Evolutionary conservation across 306 rosid genomes (phyloP), one percentile per base, ranked within the genome.

Genomic region (Prunus kanzakura): DNA sequence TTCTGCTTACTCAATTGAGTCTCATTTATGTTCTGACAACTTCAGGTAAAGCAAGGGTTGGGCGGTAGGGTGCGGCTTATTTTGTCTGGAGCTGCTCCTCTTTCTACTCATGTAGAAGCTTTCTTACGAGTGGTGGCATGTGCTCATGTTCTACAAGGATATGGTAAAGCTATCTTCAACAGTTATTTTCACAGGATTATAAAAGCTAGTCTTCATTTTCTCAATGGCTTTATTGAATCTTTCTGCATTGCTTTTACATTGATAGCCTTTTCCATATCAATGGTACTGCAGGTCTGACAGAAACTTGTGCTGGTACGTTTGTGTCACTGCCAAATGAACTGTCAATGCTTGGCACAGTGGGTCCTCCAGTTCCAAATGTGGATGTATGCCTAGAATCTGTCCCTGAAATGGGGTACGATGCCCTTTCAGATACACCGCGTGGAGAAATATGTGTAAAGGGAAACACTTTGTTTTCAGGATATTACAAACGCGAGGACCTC

Each of bases 61-160:
- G 99, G 99, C 43, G 97, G 99, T 73, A 87, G 79, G 1, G 96
- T 95, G 29, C 91, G 99, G 52, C 85, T 95, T 71, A 95, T 95
- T 84, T 79, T 95, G 67, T 95, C 99, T 74, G 99, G 97, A 78
- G 99, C 93, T 76, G 99, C 99, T 70, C 99, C 99, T 74, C 91
- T 95, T 15, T 83, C 97, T 51, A 13, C 83, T 35, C 96, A 95
- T 62, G 96, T 92, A 45, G 99, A 95, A 83, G 74, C 79, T 66
- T 95, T 82, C 86, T 84, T 95, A 55, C 87, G 97, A 57, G 97
- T 95, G 74, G 99, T 95, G 80, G 35, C 97, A 6, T 95, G 99
- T 81, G 80, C 96, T 75, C 96, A 95, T 80, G 97, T 95, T 84
- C 76, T 95, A 62, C 99, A 95, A 83, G 99, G 99, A 92, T 95